Base-by-base conservation (phyloP, 768 basidiomycete genomes). In the Kwoniella bestiolae region DNA sequence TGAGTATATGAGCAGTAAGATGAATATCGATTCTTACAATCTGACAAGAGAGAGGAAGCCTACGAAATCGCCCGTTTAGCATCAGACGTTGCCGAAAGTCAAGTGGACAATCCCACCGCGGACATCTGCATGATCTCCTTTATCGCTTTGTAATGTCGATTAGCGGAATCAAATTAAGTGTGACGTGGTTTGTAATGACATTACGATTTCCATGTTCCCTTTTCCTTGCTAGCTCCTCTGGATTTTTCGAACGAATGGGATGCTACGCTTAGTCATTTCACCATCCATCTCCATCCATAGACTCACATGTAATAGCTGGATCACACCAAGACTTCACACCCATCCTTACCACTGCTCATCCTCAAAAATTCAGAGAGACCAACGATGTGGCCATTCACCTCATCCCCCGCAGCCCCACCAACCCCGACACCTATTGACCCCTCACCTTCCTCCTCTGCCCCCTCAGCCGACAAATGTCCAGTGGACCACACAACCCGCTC, bases 401-500 rank as follows among this genome's bases (percentile, higher is more conserved):
- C 55, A 26, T 29, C 64, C 29, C 56, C 56, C 25, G 28, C 65
- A 26, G 52, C 60, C 25, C 45, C 50, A 11, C 25, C 44, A 21
- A 28, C 64, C 8, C 49, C 56, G 2, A 31, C 55, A n/a, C 25
- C 57, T 5, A 35, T 12, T 16, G 57, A 38, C 4, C 16, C 35
- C 28, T 14, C 47, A 32, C 38, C 63, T 6, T 12, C 56, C 6
- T 31, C 38, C 3, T 41, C 56, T 28, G 47, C 46, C 3, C 23
- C 38, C 26, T 38, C 56, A 58, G 68, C 71, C 6, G 79, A 80
- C 58, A 72, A 82, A 64, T 91, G 90, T 76, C 90, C 90, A 1
- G 88, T 91, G 50, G 88, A 89, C 81, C 87, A 89, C 76, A 78
- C 75, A 14, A 77, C 85, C 0, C 83, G 84, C 49, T 79, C 84